These are phyloP conservation scores for Plasmodium malariae DNA, from an alignment of 169 alveolate species.

Conservation along the genomic window DNA sequence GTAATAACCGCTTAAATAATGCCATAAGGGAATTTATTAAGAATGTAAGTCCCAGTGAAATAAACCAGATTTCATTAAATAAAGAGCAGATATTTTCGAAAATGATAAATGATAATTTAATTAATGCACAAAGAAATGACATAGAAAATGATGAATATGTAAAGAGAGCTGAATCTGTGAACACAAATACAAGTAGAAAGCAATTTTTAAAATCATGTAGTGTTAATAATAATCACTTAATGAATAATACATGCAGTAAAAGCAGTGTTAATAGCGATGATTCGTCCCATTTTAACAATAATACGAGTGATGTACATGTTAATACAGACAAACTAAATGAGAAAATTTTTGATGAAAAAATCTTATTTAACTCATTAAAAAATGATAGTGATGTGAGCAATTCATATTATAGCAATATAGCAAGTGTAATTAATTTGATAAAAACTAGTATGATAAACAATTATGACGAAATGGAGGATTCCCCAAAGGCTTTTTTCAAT, in stretches of 20 bases:
- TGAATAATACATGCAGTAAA: neutral
- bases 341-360: neutral
- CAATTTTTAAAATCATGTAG: neutral
- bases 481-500: neutral
- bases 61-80: slow-evolving; percentile 2
- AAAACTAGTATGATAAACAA: neutral
- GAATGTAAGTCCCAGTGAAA: slow-evolving; percentile 20
- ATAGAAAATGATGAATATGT: neutral
- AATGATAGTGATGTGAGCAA: neutral
- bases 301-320: neutral
- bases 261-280: neutral
- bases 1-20: neutral
- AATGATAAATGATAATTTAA: neutral
- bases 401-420: neutral
- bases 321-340: neutral
- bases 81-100: slow-evolving; percentile 26
- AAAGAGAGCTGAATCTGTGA: neutral
- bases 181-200: neutral
- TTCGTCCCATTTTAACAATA: neutral
- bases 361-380: neutral
- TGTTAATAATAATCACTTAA: neutral
- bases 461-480: neutral
- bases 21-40: slow-evolving; percentile 2
- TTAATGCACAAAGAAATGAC: neutral
- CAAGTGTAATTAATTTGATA: neutral